phyloP scores from a whole-genome alignment of 257 asterid species.

The Haberlea rhodopensis region DNA sequence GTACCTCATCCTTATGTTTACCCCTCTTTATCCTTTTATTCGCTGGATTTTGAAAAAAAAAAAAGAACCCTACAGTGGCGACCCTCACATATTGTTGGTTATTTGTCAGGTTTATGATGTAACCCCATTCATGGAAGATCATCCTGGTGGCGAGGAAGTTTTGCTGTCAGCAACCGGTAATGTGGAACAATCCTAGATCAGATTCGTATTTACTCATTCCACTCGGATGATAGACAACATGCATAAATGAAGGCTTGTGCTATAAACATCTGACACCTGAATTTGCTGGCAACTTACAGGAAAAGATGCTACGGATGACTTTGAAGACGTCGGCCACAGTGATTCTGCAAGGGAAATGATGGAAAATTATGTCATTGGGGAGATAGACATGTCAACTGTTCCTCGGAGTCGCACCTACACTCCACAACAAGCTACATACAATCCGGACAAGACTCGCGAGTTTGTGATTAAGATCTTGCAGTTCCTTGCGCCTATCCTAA shows the following conservation, averaged over 20 bases:
- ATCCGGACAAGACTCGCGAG: constrained; percentile 54
- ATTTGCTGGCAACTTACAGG: constrained; percentile 40
- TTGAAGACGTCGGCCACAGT: constrained; percentile 84
- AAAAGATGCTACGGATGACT: too few species aligned
- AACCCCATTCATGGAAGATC: constrained; percentile 60
- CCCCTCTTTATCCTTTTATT: too few species aligned
- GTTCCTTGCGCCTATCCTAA: constrained; percentile 72
- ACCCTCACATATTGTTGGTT: not conserved
- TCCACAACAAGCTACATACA: constrained; percentile 38
- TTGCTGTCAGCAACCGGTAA: constrained; percentile 55
- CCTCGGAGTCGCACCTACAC: constrained; percentile 54
- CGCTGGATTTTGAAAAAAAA: too few species aligned
- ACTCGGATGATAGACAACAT: not conserved
- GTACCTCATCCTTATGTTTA: too few species aligned
- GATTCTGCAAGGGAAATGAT: constrained; percentile 64
- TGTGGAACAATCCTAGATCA: not conserved
- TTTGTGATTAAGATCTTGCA: too few species aligned
- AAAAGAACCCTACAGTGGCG: not conserved
- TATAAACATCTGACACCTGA: too few species aligned
- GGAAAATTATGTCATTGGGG: constrained; percentile 66
- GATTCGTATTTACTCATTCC: not conserved
- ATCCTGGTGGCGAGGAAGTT: constrained; percentile 68
- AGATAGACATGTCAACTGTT: constrained; percentile 54
- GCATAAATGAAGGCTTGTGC: not conserved
- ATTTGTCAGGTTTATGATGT: constrained; percentile 51